Conservation (phyloP, 768 basidiomycete genomes). For the Pulveroboletus sp. region DNA sequence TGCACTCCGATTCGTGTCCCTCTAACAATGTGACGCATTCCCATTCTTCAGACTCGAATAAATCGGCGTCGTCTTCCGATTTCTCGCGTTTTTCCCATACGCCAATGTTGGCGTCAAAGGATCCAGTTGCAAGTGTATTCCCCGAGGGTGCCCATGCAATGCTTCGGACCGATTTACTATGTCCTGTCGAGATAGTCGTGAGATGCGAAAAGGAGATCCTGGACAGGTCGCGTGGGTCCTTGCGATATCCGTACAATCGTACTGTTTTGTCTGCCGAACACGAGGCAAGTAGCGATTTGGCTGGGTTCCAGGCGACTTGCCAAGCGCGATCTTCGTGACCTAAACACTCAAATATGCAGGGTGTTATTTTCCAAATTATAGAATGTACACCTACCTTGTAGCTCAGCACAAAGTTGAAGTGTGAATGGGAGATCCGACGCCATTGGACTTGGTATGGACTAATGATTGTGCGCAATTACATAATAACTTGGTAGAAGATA, state of each 20-base stretch:
- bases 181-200: slow-evolving; percentile 74
- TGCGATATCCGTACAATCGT: slow-evolving; percentile 69
- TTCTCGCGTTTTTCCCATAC: slow-evolving; percentile 75
- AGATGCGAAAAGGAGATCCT: slow-evolving; percentile 41
- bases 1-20: slow-evolving; percentile 97
- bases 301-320: slow-evolving; percentile 86
- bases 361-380: too few species aligned
- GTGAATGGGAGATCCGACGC: slow-evolving; percentile 13
- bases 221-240: slow-evolving; percentile 21
- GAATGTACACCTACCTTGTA: slow-evolving; percentile 17
- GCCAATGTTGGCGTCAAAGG: slow-evolving; percentile 89
- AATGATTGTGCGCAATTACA: background rate
- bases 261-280: slow-evolving; percentile 95
- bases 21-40: slow-evolving; percentile 84
- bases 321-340: slow-evolving; percentile 86
- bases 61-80: slow-evolving; percentile 34
- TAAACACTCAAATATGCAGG: slow-evolving; percentile 10
- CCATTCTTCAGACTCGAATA: slow-evolving; percentile 56
- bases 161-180: slow-evolving; percentile 81
- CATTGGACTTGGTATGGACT: slow-evolving; percentile 6
- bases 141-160: slow-evolving; percentile 91
- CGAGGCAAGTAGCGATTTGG: slow-evolving; percentile 76
- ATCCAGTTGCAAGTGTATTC: slow-evolving; percentile 79
- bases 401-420: slow-evolving; percentile 20
- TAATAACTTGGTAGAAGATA: background rate